Base-by-base conservation (phyloP, 371 early-diverging fungal genomes). In the Mucor plumbeus region DNA sequence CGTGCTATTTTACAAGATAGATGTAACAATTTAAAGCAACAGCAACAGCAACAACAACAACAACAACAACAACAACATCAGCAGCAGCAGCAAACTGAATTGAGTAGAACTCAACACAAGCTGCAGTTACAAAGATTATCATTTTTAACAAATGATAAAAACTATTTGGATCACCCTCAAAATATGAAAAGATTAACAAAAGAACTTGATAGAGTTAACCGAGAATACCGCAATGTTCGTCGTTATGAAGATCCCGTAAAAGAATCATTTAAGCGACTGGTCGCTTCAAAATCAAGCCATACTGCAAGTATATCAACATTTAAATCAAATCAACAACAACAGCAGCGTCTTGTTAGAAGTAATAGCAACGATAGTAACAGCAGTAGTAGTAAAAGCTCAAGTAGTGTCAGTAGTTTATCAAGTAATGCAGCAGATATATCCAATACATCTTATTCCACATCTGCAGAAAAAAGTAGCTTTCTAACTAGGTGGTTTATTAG, bases 161-260 rank as follows among this genome's bases (percentile, higher is more conserved):
- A 82, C 65, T 80, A 78, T 60, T 47, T 85, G 19, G 77, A 77
- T 50, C 84, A 87, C 59, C 85, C 87, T 17, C 54, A 70, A 6
- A 87, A 87, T 59, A 84, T 83, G 81, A 68, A 70, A n/a, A 59
- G 80, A 35, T 64, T 87, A n/a, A 83, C 85, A 21, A 85, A 83
- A 57, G 87, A 85, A 58, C 50, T 82, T 34, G 85, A 85, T 33
- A 76, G 85, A 55, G 77, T 87, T 9, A 83, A 82, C 62, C 71
- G 83, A 54, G 87, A 86, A 73, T 83, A 85, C 60, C 63, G 69
- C 26, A 73, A 55, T 41, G 64, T 81, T 14, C 69, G 78, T 31
- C 63, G 75, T 15, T 79, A 67, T 61, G 71, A 81, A 60, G 78
- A 83, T 61, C 84, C 84, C 15, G 44, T 83, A 44, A 55, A 64